Evolutionary conservation across 2,329 filamentous ascomycete genomes (phyloP), one percentile per base, ranked within the genome.

Genomic region (Pyrenophora teres): DNA sequence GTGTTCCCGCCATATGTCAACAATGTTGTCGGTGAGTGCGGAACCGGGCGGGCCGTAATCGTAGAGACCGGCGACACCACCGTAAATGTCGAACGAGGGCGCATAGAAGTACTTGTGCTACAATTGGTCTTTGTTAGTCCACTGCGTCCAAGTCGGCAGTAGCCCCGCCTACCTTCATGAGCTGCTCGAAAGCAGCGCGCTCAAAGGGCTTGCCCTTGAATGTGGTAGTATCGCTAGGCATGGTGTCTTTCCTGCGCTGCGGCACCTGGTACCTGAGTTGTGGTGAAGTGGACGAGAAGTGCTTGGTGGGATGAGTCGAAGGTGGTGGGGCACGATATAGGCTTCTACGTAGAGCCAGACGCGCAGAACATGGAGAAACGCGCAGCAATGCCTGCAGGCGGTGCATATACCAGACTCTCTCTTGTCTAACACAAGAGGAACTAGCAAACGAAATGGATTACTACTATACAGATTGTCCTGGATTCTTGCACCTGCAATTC

Each of bases 71-170:
- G 86, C 87, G 52, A 94, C 88, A 70, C 91, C 91, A 63, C 89
- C 89, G 52, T 97, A 97, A 68, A 96, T 93, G 47, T 97, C 94
- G 76, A 97, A 97, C 48, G 92, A 87, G 46, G 92, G 92, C 58
- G 92, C 96, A 78, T 94, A 96, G 81, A 97, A 97, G 52, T 74
- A 65, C n/a, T 70, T 70, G 37, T 72, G 70, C 68, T 72, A 57
- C 36, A 30, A 38, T 49, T 38, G 46, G 27, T 18, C 15, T 30
- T 52, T 15, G 57, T 72, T 47, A 70, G 57, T 62, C 54, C 61
- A 63, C 67, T 56, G 36, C 35, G 19, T 25, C 5, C 3, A 44
- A 18, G 16, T 25, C 13, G 33, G 15, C n/a, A 12, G 93, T 23
- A 31, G 18, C 40, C 36, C 9, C 40, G 75, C 92, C 89, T 62